Base-by-base conservation (phyloP, 495 filamentous ascomycete species). In the Aspergillus coremiiformis region DNA sequence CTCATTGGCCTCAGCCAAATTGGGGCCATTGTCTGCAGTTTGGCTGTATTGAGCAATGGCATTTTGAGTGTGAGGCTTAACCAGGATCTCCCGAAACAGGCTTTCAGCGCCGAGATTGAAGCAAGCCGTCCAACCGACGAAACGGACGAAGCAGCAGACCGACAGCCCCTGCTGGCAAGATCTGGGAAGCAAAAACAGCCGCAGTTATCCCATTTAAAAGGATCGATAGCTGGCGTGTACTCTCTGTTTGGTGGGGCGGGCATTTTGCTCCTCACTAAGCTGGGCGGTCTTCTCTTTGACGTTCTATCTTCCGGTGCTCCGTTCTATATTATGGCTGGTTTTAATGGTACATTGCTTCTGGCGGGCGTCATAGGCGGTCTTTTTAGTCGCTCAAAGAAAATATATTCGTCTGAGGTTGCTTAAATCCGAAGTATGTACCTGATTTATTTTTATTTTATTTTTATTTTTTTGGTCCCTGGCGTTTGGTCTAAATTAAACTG, bases 221-320 rank as follows among this genome's bases (percentile, higher is more conserved):
- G 93, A 1, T 89, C 85, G 2, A 95, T 98, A 54, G 91, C 93
- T 9, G 93, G 93, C 0, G 84, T 96, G 0, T 98, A 98, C 61
- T 90, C 86, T 47, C 78, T 95, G 51, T 87, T 84, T 49, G 93
- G 93, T 11, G 93, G 92, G n/a, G 84, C 82, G 0, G 93, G 91
- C 0, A 98, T 98, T 26, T 62, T 98, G 44, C 66, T 96, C 2
- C 74, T 98, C 22, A 98, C 93, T 19, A 98, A 98, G 67, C 63
- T 90, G 14, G 93, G 93, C n/a, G 93, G 93, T 0, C 76, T 80
- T 21, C 63, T 95, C 41, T 96, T 95, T 62, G 90, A 96, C 66
- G 66, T 55, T 20, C 61, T 82, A 48, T 81, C 81, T 4, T 74
- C 73, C 3, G 84, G 86, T 1, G 83, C 87, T 35, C 93, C 93